Percentiles rank a stretch among this genome's conserved stretches.
Conservation (phyloP, 306 rosid genomes). For the Prunus salicina region DNA sequence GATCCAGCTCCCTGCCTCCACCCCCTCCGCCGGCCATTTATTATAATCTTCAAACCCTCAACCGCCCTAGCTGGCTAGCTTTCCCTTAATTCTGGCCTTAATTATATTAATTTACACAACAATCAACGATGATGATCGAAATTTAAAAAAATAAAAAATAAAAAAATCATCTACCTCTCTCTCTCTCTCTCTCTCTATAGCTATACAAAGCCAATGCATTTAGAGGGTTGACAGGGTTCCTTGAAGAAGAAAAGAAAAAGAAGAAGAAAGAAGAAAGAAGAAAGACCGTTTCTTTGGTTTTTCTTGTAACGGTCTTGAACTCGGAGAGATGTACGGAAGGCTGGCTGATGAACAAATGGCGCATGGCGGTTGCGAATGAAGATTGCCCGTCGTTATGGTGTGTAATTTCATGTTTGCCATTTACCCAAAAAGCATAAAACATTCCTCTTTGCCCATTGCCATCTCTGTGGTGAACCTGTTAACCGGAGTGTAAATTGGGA, state of each 20-base stretch:
- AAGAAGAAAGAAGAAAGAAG: not conserved
- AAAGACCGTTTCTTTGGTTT: not conserved
- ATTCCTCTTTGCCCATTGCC: not conserved
- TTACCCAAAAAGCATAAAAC: not conserved
- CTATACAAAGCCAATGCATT: not conserved
- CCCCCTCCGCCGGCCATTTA: slow-evolving; percentile 51
- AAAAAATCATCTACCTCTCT: not conserved
- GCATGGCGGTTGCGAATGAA: slow-evolving; percentile 6
- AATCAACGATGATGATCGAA: not conserved
- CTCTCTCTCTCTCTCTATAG: not conserved
- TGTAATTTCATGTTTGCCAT: slow-evolving; percentile 25
- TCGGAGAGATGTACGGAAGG: slow-evolving; percentile 42
- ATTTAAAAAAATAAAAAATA: not conserved
- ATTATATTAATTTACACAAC: not conserved
- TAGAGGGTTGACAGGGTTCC: too few relatives aligned
- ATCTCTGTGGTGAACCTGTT: not conserved
- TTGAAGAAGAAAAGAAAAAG: not conserved
- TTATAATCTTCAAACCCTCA: not conserved
- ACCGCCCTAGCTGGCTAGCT: not conserved
- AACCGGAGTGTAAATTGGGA: slow-evolving; percentile 9
- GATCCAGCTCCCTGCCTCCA: slow-evolving; percentile 53
- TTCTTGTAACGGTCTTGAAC: slow-evolving; percentile 19
- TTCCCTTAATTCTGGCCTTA: not conserved
- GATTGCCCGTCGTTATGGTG: not conserved
- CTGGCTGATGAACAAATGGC: slow-evolving; percentile 20